Conservation (phyloP, 202 grass and related monocot species). For the Zizania palustris region DNA sequence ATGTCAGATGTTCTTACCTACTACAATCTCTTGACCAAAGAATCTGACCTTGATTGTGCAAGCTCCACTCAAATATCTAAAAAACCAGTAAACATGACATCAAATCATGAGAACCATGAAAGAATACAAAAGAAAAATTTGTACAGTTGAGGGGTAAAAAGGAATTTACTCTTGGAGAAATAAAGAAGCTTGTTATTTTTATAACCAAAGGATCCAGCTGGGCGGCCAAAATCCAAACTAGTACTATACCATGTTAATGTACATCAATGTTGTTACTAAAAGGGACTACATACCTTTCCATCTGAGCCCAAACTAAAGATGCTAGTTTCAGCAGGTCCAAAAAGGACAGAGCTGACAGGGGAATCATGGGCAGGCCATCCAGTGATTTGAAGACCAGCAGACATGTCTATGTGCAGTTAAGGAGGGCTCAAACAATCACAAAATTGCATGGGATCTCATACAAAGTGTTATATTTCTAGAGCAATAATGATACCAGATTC, state of each 20-base stretch:
- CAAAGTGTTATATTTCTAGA: neutral
- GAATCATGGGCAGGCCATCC: slow-evolving; percentile 97
- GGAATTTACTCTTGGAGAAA: neutral
- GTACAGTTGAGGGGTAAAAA: neutral
- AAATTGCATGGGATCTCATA: slow-evolving; percentile 15
- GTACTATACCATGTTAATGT: neutral
- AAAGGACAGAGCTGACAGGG: slow-evolving; percentile 79
- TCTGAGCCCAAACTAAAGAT: slow-evolving; percentile 92
- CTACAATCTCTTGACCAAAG: slow-evolving; percentile 91
- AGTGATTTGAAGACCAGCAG: slow-evolving; percentile 94
- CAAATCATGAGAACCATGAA: slow-evolving; percentile 34
- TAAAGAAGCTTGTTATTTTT: neutral
- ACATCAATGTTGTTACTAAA: slow-evolving; percentile 30
- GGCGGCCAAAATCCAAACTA: too few species aligned
- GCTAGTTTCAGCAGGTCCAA: slow-evolving; percentile 94
- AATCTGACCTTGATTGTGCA: slow-evolving; percentile 94
- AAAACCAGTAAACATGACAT: slow-evolving; percentile 20
- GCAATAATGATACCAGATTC: slow-evolving; percentile 15
- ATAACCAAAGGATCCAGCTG: slow-evolving; percentile 7
- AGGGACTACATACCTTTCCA: slow-evolving; percentile 67
- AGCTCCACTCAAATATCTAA: slow-evolving; percentile 98
- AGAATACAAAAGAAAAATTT: slow-evolving; percentile 6
- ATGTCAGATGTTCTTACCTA: slow-evolving; percentile 57
- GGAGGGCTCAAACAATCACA: slow-evolving; percentile 25
- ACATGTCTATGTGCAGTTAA: slow-evolving; percentile 81